phyloP scores from a whole-genome alignment of 306 rosid species.

The Cucumis hystrix region DNA sequence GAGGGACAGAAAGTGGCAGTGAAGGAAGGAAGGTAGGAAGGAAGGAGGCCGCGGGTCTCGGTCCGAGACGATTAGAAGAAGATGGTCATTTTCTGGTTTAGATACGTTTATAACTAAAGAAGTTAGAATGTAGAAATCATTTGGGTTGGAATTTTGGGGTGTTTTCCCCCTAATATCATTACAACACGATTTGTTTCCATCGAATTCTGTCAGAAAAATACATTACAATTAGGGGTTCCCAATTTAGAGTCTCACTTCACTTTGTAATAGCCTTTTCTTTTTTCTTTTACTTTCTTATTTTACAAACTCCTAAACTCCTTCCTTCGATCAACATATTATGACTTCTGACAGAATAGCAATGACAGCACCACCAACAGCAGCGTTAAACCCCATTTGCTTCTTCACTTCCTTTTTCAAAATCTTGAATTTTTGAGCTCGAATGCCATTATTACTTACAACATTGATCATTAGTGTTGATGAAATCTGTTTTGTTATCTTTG shows the following conservation, averaged over 20 bases:
- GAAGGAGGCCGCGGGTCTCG: neutral
- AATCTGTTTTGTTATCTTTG: neutral
- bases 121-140: slow-evolving; percentile 1
- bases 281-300: neutral
- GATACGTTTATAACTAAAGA: slow-evolving; percentile 12
- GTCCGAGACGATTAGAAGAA: neutral
- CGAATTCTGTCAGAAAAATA: neutral
- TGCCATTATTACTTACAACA: too few species aligned
- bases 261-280: neutral
- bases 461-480: too few species aligned
- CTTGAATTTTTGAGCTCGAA: too few species aligned
- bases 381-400: neutral
- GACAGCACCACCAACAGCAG: neutral
- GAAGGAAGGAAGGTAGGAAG: slow-evolving; percentile 12
- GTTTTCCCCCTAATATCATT: neutral
- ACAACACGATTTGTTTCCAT: slow-evolving; percentile 4
- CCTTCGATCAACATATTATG: neutral
- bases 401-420: neutral
- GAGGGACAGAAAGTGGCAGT: slow-evolving; percentile 7
- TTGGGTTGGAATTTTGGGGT: neutral
- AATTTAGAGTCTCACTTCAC: slow-evolving; percentile 7
- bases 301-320: neutral
- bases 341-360: neutral
- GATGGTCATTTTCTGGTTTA: slow-evolving; percentile 10
- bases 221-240: neutral